Conservation (phyloP, 1,284 basidiomycete species). For the Pyrrhoderma lamaoense region DNA sequence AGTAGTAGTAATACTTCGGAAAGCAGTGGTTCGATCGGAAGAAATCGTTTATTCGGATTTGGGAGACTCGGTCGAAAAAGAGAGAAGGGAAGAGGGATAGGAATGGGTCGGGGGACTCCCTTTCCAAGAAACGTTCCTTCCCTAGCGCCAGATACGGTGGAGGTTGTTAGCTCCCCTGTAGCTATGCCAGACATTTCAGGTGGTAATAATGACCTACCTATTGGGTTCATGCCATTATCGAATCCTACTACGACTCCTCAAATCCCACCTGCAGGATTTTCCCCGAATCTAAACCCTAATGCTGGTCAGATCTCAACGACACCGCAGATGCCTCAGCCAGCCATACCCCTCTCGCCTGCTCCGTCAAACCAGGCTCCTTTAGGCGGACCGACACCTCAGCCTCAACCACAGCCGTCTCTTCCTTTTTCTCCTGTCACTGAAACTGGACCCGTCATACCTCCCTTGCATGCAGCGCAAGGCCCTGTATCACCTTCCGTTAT, state of each 20-base stretch:
- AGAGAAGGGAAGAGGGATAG: not conserved
- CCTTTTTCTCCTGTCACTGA: conserved; percentile 3
- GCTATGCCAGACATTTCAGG: too few species aligned
- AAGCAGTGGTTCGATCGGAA: not conserved
- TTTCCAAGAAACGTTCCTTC: not conserved
- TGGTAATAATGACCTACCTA: too few species aligned
- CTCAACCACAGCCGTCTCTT: not conserved
- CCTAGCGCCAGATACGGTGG: not conserved
- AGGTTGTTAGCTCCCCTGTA: not conserved
- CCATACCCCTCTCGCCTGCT: not conserved
- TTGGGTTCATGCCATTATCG: too few species aligned
- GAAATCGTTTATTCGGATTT: conserved; percentile 1
- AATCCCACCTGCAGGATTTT: not conserved
- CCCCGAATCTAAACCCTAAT: not conserved
- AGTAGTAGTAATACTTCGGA: conserved; percentile 2
- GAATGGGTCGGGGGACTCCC: not conserved
- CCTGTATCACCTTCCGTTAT: conserved; percentile 5
- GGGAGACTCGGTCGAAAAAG: conserved; percentile 1
- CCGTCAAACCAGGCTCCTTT: not conserved
- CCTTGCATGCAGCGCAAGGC: not conserved
- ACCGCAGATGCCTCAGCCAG: too few species aligned
- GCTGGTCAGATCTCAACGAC: not conserved
- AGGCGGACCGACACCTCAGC: not conserved
- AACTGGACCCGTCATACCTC: not conserved
- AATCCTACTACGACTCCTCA: not conserved